Evolutionary conservation across 306 rosid species (phyloP), one percentile per base, ranked within the genome.

Genomic region (Begonia fuchsioides): DNA sequence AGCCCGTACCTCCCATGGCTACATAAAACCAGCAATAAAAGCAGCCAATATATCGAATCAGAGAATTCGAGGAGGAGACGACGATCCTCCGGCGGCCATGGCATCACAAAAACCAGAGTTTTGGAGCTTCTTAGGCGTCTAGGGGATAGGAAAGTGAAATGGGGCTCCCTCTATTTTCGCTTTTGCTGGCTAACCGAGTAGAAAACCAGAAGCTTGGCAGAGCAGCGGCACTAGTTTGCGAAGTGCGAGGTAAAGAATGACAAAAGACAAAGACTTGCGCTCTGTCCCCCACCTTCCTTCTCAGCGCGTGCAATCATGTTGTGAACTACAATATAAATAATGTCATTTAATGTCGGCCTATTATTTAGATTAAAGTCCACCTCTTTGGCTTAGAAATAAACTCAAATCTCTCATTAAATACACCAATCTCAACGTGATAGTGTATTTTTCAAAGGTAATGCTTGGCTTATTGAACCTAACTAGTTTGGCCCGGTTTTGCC

Each of bases 41-140:
- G n/a, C 59, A 16, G 38, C 57, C 45, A 38, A 3, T 6, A 26
- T 26, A 8, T 26, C 35, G 39, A 11, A 3, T 32, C 32, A 19
- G 54, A 51, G 52, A 56, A 43, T 41, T 50, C 32, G 12, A 15
- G 43, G 39, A 59, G 47, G 0, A 44, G 26, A 55, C 6, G 45
- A 52, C 41, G 43, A 10, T 39, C 16, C 19, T n/a, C 44, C 48
- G 44, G 56, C 55, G 17, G 47, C 47, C 45, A 61, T 64, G 65
- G 68, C 70, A 56, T 40, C 52, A 44, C 39, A 47, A 53, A 70
- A 65, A 68, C 78, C 75, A 63, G 64, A 60, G 57, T 63, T 17
- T 54, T 53, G 44, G 44, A 55, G 51, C 64, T 49, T 68, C 60
- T 17, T 3, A 12, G 52, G 10, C 13, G 19, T 10, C 9, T 53